Evolutionary conservation across 768 basidiomycete genomes (phyloP), one percentile per base, ranked within the genome.

Genomic region (Boletus speciosus): DNA sequence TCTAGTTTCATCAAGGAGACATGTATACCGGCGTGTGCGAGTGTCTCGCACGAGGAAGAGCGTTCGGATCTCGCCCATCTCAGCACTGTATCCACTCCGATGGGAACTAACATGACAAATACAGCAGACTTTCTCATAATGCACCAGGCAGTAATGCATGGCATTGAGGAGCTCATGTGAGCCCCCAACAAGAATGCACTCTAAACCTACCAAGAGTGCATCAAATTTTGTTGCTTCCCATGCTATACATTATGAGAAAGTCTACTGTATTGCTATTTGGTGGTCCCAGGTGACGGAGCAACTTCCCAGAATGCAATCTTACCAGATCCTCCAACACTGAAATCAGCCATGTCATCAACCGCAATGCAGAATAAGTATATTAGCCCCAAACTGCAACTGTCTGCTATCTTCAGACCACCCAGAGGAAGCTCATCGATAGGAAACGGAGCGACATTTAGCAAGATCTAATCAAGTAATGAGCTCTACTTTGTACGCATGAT

Each of bases 401-500:
- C 23, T 19, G 8, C 27, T 4, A 32, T 48, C 6, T 14, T 32
- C 23, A 14, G 25, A 44, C 6, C 29, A 10, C 35, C n/a, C 34
- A 51, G 34, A 10, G 35, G 27, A 23, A 49, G 12, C 29, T 15
- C 21, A 35, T 53, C 19, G 9, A 25, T 25, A 49, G 8, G 48
- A 41, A 43, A 31, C 15, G 12, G 42, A 5, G 5, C 36, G 47
- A 25, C 29, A 58, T 59, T 55, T 19, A 42, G 19, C 3, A 5
- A 12, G 3, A 29, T 57, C 59, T 61, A 58, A 54, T 37, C 0
- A 39, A 47, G 54, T 19, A 40, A 31, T 11, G n/a, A 47, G 36
- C 49, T 81, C 81, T 93, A 98, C 80, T 98, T 98, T 47, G 95
- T 98, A 69, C 88, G 86, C 71, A 81, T 74, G 63, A 95, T 88